Evolutionary conservation across 176 grass and related monocot genomes (phyloP), one percentile per base, ranked within the genome.

Genomic region (Oryza glaberrima): DNA sequence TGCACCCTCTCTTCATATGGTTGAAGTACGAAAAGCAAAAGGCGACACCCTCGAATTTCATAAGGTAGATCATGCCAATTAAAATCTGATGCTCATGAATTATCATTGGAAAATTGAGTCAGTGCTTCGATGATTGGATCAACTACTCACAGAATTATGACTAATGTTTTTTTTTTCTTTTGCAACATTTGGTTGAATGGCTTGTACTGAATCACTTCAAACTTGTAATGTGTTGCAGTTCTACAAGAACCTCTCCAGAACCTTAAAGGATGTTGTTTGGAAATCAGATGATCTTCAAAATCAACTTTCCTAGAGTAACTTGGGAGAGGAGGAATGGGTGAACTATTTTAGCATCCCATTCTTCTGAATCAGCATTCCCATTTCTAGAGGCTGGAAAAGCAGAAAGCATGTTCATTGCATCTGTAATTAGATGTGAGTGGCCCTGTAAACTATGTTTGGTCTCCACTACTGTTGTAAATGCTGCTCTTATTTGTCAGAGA

Each of bases 21-120:
- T 99, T 67, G 94, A 99, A 81, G 83, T 99, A 52, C 84, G 87
- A 47, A 99, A 99, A 88, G 86, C 97, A 73, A 96, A 95, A 82
- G 97, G 97, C 2, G 97, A 94, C 40, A 99, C 97, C 16, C 76
- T 99, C 52, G 97, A 99, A 73, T 99, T 99, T 80, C 97, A 99
- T 11, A 99, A 96, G 90, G 97, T 99, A 94, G 82, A 32, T 54
- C n/a, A 47, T 25, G 23, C 23, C 25, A 38, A 30, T 76, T 38
- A 34, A 69, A 80, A 61, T 5, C 13, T 61, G 20, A 81, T 75
- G 14, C 43, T 65, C 40, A 40, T 82, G 65, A 9, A 63, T 38
- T 80, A 78, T 52, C 16, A 34, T 58, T 83, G 11, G 13, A 11
- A 89, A 49, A 11, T 73, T 44, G 28, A n/a, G 20, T 19, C 0